Evolutionary conservation across 2,329 filamentous ascomycete species (phyloP), one percentile per base, ranked within the genome.

Genomic region (Lasiodiplodia sp.): DNA sequence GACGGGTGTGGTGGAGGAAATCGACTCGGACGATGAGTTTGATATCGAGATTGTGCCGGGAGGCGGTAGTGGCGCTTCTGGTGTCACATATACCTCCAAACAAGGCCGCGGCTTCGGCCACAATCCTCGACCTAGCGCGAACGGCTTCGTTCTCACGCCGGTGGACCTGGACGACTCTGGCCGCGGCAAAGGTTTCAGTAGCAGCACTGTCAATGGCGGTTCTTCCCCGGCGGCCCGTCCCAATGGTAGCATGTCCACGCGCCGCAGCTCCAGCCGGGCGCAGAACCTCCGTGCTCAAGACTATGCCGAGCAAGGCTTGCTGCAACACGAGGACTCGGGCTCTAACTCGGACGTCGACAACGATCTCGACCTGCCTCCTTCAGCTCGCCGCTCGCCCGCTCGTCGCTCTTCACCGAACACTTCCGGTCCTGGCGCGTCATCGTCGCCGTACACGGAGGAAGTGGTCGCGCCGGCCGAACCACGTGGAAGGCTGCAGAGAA

Each of bases 1-100:
- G 68, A 99, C 95, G 0, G 96, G 96, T 0, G 95, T 99, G 0
- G 92, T 97, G 0, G 96, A 99, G 75, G 96, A 99, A 78, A 92
- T 97, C 55, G 96, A 99, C 78, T 97, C 93, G 55, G 96, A 99
- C 77, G 96, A 99, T 77, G 96, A 99, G 79, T 99, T 99, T 75
- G 96, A 99, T 78, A 99, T 97, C 70, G 96, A 97, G 78, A 81
- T 84, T 14, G 81, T 85, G 23, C 85, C 85, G 14, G 89, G 92
- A 64, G 87, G 87, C 21, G 86, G 87, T 28, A 91, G 91, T 12
- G 58, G 37, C n/a, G 49, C 21, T 4, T 56, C 18, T 21, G 66
- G 66, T 12, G 38, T 68, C 16, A 89, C 91, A 8, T 96, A 94
- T 75, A 90, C 91, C 73, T 96, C 97, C 78, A 91, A 93, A 72